Evolutionary conservation across 192 early-diverging fungal species (phyloP), one percentile per base, ranked within the genome.

Genomic region (Coemansia sp.): DNA sequence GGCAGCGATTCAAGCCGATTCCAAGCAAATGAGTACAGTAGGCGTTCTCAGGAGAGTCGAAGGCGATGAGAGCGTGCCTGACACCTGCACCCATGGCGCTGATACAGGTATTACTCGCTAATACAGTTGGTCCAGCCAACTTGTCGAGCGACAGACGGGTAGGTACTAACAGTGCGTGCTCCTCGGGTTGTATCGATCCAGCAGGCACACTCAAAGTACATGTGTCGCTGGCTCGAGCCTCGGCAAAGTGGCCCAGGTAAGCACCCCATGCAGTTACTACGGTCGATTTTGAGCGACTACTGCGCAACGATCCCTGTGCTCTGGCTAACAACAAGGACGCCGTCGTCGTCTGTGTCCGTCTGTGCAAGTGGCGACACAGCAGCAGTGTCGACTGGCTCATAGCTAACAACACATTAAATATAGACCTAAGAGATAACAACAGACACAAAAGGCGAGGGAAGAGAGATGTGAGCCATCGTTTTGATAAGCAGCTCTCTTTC

Each of bases 1-100:
- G 71, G 59, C 80, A 82, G 60, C 80, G 74, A 30, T 87, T 87
- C 58, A 86, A 70, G 7, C 86, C 86, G 55, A 75, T 67, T 1
- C 83, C 84, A 16, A 85, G 43, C 16, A 87, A 35, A 1, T 70
- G 65, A 9, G 86, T 68, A 29, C 58, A 62, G 41, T 41, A 62
- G 8, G 62, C 62, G 37, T 64, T 65, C 20, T 68, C 67, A 37
- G 20, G 6, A 20, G 27, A 18, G 16, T 8, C 20, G 50, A 64
- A 43, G 9, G 80, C 75, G 15, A 82, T 12, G 16, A 82, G 52
- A 3, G 75, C 74, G 53, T 82, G 80, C 6, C 80, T 44, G 35
- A 71, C 62, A 3, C 80, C 80, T 9, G 80, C 80, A 4, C 75
- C 80, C 27, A 77, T 43, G 27, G 79, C 75, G 34, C 50, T 55